Conservation (phyloP, 176 grass and related monocot genomes). For the Musa troglodytarum region DNA sequence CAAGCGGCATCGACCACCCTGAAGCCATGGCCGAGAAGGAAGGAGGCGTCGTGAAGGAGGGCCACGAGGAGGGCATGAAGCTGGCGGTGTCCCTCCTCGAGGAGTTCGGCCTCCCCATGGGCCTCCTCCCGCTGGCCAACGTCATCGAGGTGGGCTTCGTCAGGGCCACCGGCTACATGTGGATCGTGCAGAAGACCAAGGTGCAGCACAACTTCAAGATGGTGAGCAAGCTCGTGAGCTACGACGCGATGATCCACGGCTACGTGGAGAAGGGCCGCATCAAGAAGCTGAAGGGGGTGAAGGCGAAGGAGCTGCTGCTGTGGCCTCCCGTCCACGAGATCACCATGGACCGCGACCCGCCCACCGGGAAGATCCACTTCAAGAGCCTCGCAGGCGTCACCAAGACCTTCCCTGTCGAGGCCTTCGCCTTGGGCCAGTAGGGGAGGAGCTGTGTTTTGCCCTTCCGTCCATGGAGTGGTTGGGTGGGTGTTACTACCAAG, state of each 20-base stretch:
- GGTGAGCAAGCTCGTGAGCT: constrained; percentile 54
- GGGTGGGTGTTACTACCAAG: too few relatives aligned
- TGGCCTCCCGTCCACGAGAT: constrained; percentile 75
- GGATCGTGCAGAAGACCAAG: constrained; percentile 45
- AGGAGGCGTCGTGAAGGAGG: constrained; percentile 39
- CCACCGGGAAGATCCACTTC: constrained; percentile 64
- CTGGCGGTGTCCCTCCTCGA: constrained; percentile 38
- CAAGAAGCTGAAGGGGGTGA: constrained; percentile 75
- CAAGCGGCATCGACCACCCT: too few relatives aligned
- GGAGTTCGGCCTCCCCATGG: constrained; percentile 66
- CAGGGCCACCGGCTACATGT: constrained; percentile 61
- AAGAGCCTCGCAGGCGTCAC: constrained; percentile 76
- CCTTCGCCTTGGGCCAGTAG: constrained; percentile 63
- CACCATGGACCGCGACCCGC: constrained; percentile 32
- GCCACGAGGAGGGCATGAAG: constrained; percentile 48
- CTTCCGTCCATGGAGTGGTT: too few relatives aligned
- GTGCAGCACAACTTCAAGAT: constrained; percentile 75
- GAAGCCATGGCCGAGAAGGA: constrained; percentile 35
- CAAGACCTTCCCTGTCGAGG: constrained; percentile 72
- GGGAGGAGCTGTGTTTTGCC: background rate
- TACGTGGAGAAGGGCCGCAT: constrained; percentile 40
- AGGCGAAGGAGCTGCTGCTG: constrained; percentile 80
- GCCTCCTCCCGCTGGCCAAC: constrained; percentile 54
- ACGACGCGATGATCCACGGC: constrained; percentile 49
- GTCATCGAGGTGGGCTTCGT: constrained; percentile 68